These are phyloP conservation scores for Pistacia integerrima DNA, from an alignment of 345 rosid species.

Conservation along the genomic window DNA sequence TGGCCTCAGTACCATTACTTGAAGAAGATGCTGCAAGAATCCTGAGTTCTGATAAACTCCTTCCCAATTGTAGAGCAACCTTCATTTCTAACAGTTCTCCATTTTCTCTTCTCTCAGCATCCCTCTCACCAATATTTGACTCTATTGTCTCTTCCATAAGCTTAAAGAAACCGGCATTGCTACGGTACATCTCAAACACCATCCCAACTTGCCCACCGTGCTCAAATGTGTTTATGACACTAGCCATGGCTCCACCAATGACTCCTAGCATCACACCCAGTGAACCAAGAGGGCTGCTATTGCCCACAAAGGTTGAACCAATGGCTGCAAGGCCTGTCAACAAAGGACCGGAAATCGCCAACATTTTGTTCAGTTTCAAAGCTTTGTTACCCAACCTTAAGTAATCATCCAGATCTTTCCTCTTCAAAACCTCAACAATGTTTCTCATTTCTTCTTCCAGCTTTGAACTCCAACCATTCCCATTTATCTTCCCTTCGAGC, in stretches of 20 bases:
- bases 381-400: conserved; percentile 38
- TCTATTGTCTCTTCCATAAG: conserved; percentile 46
- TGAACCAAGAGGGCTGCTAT: not conserved
- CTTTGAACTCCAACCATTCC: conserved; percentile 46
- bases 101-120: conserved; percentile 42
- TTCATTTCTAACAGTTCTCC: conserved; percentile 38
- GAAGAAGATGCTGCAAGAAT: conserved; percentile 27
- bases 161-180: conserved; percentile 51
- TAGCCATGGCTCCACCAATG: conserved; percentile 41
- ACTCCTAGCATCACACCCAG: conserved; percentile 38
- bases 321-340: conserved; percentile 44
- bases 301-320: conserved; percentile 40
- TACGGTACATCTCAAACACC: conserved; percentile 58
- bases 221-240: conserved; percentile 41
- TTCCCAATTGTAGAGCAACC: conserved; percentile 48
- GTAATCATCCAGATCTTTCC: conserved; percentile 50
- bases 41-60: conserved; percentile 48
- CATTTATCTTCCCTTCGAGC: not conserved
- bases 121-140: conserved; percentile 34
- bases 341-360: conserved; percentile 51
- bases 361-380: conserved; percentile 37
- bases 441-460: conserved; percentile 47
- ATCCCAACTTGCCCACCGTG: conserved; percentile 59
- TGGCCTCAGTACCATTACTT: conserved; percentile 6
- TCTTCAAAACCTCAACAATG: conserved; percentile 33